Percentiles rank a stretch among this genome's conserved stretches.
Conservation (phyloP, 805 yeast genomes). For the Candida ulmi region DNA sequence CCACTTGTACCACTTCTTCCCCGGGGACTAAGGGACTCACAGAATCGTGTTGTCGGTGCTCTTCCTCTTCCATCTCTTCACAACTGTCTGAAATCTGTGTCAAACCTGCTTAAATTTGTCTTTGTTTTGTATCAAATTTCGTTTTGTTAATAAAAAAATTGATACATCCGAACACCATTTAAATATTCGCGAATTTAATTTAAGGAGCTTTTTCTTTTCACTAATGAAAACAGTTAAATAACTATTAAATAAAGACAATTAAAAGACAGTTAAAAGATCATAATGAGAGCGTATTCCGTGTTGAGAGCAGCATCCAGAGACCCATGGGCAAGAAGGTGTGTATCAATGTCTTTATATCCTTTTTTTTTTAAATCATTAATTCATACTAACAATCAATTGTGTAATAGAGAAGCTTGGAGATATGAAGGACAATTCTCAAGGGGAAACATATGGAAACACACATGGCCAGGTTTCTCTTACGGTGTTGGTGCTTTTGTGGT, state of each 20-base stretch:
- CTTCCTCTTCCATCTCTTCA: too few relatives aligned
- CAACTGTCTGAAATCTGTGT: too few relatives aligned
- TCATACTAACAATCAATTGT: background rate
- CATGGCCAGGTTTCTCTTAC: slow-evolving; percentile 77
- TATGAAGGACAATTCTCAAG: slow-evolving; percentile 77
- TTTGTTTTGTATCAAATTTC: too few relatives aligned
- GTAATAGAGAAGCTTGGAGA: slow-evolving; percentile 90
- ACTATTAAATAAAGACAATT: too few relatives aligned
- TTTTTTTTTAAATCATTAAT: background rate
- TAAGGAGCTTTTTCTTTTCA: background rate
- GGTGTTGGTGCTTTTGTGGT: slow-evolving; percentile 72
- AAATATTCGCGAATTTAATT: background rate
- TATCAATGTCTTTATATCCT: too few relatives aligned
- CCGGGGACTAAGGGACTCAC: too few relatives aligned
- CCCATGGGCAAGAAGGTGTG: slow-evolving; percentile 45
- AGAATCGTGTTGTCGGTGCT: too few relatives aligned
- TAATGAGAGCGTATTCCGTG: slow-evolving; percentile 16
- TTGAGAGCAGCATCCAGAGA: slow-evolving; percentile 24
- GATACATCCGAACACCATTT: background rate
- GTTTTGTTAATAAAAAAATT: background rate
- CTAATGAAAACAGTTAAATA: background rate
- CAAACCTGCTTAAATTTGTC: too few relatives aligned
- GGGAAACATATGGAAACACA: slow-evolving; percentile 57
- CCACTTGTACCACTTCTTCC: too few relatives aligned
- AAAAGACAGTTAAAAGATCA: too few relatives aligned